Conservation (phyloP, 1,284 basidiomycete genomes). For the Kalmanozyma brasiliensis region DNA sequence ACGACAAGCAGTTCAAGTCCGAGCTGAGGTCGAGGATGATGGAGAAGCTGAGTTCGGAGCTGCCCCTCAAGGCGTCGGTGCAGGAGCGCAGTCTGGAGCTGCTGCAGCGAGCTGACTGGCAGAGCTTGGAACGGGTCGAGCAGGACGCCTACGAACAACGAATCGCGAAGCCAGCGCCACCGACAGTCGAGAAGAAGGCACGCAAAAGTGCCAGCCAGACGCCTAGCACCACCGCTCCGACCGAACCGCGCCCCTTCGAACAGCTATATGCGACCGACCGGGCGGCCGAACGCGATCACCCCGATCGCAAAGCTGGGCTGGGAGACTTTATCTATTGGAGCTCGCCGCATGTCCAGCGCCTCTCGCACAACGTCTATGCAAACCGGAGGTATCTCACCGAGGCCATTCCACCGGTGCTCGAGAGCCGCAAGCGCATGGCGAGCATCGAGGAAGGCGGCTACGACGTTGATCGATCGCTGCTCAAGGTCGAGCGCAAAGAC, state of each 20-base stretch:
- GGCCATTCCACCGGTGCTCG: constrained; percentile 28
- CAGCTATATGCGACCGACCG: constrained; percentile 20
- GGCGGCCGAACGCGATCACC: constrained; percentile 25
- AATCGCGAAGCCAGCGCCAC: not conserved
- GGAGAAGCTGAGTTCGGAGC: constrained; percentile 30
- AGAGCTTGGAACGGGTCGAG: constrained; percentile 33
- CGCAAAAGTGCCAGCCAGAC: constrained; percentile 1
- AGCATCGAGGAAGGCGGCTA: constrained; percentile 22
- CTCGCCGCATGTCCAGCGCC: constrained; percentile 38
- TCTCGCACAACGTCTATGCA: constrained; percentile 34
- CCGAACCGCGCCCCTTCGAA: constrained; percentile 26
- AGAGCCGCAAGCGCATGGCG: constrained; percentile 29
- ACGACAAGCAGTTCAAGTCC: constrained; percentile 2
- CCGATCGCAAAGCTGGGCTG: constrained; percentile 33
- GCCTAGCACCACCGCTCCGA: constrained; percentile 3
- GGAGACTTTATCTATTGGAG: constrained; percentile 41
- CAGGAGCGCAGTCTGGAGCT: constrained; percentile 27
- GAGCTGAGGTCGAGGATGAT: constrained; percentile 20
- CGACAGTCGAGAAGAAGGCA: constrained; percentile 13
- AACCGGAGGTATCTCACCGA: constrained; percentile 38
- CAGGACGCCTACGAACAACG: constrained; percentile 27
- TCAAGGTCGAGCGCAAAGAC: constrained; percentile 11
- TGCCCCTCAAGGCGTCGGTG: constrained; percentile 18
- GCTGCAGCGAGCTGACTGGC: constrained; percentile 29
- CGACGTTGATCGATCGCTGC: constrained; percentile 18